Percentiles rank a stretch among this genome's conserved stretches.
These are phyloP conservation scores for Phytophthora rubi DNA, from an alignment of 352 stramenopile species.

Conservation along the genomic window DNA sequence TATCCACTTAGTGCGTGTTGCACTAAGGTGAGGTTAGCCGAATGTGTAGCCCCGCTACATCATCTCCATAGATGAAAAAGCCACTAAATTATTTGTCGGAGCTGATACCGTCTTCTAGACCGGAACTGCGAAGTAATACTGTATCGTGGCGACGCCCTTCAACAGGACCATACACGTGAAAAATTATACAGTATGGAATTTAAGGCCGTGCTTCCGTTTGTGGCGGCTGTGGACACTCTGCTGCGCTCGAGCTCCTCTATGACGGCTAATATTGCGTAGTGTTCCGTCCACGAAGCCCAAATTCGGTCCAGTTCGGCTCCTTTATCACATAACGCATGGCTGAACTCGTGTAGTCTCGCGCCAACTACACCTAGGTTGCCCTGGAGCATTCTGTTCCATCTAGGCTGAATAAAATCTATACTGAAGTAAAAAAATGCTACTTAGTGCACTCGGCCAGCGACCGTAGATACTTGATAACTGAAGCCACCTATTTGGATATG, in stretches of 20 bases:
- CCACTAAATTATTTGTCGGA: neutral
- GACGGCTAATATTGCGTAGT: neutral
- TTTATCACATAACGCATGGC: neutral
- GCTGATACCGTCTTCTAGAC: neutral
- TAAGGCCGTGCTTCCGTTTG: too few species aligned
- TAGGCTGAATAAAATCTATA: neutral
- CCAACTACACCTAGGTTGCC: neutral
- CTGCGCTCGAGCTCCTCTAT: too few species aligned
- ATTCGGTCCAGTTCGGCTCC: neutral
- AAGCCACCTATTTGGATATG: neutral
- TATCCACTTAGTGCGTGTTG: too few species aligned
- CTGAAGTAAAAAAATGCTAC: neutral
- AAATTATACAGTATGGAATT: too few species aligned
- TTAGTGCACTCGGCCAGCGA: neutral
- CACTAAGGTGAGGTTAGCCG: too few species aligned
- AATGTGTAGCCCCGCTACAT: too few species aligned
- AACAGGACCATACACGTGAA: too few species aligned
- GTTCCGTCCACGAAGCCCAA: neutral
- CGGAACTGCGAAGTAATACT: too few species aligned
- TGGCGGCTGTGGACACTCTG: too few species aligned
- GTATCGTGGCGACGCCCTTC: too few species aligned
- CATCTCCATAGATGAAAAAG: neutral
- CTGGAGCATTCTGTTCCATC: neutral
- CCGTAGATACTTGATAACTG: neutral
- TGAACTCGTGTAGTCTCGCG: neutral